A percentile compares a stretch with the other conserved stretches of the same genome.
Evolutionary conservation across 2,329 filamentous ascomycete species (phyloP).

Genomic region (Didymella pinodella): DNA sequence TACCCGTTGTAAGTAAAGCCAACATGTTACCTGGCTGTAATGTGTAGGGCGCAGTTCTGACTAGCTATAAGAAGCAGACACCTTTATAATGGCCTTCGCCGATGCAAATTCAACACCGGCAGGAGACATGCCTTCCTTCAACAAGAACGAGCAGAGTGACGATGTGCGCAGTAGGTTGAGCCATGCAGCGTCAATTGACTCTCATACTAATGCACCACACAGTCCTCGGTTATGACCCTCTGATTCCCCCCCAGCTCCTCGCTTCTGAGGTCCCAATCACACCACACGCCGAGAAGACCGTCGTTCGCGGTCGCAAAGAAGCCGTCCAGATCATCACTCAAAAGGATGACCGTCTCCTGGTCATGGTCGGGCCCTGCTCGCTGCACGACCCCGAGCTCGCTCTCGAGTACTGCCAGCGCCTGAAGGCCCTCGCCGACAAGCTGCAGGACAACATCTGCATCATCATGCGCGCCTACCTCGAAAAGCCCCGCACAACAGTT

Average conservation of each 20-base stretch:
- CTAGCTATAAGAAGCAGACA: conserved; percentile 28
- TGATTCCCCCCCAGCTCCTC: conserved; percentile 88
- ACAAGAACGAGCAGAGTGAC: conserved; percentile 51
- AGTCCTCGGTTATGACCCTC: conserved; percentile 94
- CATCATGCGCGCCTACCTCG: conserved; percentile 98
- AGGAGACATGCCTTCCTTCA: conserved; percentile 40
- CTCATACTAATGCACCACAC: conserved; percentile 24
- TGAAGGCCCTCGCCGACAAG: conserved; percentile 80
- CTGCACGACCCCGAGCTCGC: conserved; percentile 93
- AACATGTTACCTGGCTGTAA: conserved; percentile 1
- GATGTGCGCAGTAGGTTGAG: conserved; percentile 60
- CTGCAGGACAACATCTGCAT: conserved; percentile 85
- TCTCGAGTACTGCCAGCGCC: conserved; percentile 83
- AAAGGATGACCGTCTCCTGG: conserved; percentile 84
- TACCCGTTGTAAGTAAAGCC: conserved; percentile 17
- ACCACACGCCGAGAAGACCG: conserved; percentile 68
- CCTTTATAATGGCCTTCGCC: conserved; percentile 27
- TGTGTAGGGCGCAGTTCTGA: conserved; percentile 14
- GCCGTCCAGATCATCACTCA: conserved; percentile 79
- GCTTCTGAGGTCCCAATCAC: conserved; percentile 80
- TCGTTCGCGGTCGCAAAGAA: conserved; percentile 73
- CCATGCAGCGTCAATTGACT: conserved; percentile 1
- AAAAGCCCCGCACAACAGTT: conserved; percentile 97
- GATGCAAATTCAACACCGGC: conserved; percentile 25
- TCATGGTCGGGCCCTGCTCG: conserved; percentile 94